Percentiles rank a stretch among this genome's conserved stretches.
Evolutionary conservation across 805 yeast species (phyloP).

Genomic region (Diddensiella santjacobensis): DNA sequence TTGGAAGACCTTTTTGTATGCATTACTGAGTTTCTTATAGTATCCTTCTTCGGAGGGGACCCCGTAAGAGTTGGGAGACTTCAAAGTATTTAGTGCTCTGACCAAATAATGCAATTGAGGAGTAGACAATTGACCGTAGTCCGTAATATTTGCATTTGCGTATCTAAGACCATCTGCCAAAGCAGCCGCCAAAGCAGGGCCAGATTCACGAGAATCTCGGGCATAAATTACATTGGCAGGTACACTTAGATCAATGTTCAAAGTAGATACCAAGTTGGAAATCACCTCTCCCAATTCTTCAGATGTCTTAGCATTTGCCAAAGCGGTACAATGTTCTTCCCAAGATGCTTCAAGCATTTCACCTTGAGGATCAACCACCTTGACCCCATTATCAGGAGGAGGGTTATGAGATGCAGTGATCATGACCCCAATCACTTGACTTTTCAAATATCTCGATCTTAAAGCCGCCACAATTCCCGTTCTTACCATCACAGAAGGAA

Average conservation of each 20-base stretch:
- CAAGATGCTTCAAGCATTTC: slow-evolving; percentile 81
- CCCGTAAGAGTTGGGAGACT: slow-evolving; percentile 48
- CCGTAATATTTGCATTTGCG: slow-evolving; percentile 43
- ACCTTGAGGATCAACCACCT: slow-evolving; percentile 89
- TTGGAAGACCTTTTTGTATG: slow-evolving; percentile 45
- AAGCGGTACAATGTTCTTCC: slow-evolving; percentile 75
- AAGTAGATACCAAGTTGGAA: slow-evolving; percentile 36
- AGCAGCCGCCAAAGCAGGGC: slow-evolving; percentile 59
- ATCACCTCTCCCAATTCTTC: slow-evolving; percentile 44
- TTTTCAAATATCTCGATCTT: slow-evolving; percentile 67
- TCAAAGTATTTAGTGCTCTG: slow-evolving; percentile 60
- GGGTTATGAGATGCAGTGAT: slow-evolving; percentile 95
- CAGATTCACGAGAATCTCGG: slow-evolving; percentile 84
- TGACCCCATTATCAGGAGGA: slow-evolving; percentile 86
- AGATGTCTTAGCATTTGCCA: slow-evolving; percentile 65
- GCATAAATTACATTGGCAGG: slow-evolving; percentile 61
- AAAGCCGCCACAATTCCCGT: slow-evolving; percentile 80
- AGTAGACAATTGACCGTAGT: slow-evolving; percentile 77
- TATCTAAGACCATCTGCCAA: slow-evolving; percentile 56
- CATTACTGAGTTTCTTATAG: slow-evolving; percentile 53
- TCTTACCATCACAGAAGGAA: slow-evolving; percentile 79
- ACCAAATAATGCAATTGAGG: slow-evolving; percentile 92
- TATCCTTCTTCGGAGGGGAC: slow-evolving; percentile 64
- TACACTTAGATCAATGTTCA: slow-evolving; percentile 44
- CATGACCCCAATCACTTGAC: slow-evolving; percentile 88